Conservation (phyloP, 768 basidiomycete species). For the Podaxis rugospora region DNA sequence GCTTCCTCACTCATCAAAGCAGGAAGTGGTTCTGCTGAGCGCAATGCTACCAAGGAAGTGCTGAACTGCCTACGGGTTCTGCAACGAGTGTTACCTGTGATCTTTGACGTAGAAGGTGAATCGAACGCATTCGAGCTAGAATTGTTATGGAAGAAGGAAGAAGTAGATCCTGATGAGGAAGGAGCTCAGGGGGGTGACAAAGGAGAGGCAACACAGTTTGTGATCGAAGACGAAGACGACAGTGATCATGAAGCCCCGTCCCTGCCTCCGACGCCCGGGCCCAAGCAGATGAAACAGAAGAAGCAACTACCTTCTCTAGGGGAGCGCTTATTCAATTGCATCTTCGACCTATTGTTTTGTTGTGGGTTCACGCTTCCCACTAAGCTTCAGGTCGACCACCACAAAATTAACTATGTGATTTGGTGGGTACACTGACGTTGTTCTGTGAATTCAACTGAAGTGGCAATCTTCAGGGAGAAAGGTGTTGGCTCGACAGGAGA, state of each 20-base stretch:
- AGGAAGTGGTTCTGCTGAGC: slow-evolving; percentile 42
- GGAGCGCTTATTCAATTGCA: slow-evolving; percentile 72
- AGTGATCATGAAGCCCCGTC: slow-evolving; percentile 35
- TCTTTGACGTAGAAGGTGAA: slow-evolving; percentile 78
- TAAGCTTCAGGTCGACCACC: slow-evolving; percentile 69
- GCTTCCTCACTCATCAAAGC: slow-evolving; percentile 68
- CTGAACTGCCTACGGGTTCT: slow-evolving; percentile 91
- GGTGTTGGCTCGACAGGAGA: slow-evolving; percentile 88
- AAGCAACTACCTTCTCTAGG: slow-evolving; percentile 70
- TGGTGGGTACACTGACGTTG: slow-evolving; percentile 53
- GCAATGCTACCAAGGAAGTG: slow-evolving; percentile 78
- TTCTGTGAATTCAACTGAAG: background rate
- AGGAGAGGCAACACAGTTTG: slow-evolving; percentile 54
- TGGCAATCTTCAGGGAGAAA: slow-evolving; percentile 66
- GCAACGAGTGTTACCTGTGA: slow-evolving; percentile 83
- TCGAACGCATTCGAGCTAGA: slow-evolving; percentile 71
- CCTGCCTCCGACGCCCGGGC: slow-evolving; percentile 12
- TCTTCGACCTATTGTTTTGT: slow-evolving; percentile 87
- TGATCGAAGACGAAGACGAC: slow-evolving; percentile 81
- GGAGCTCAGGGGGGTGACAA: slow-evolving; percentile 21
- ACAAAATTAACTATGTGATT: slow-evolving; percentile 83
- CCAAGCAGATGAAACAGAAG: slow-evolving; percentile 23
- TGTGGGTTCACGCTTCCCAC: slow-evolving; percentile 90
- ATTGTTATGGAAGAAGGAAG: slow-evolving; percentile 75
- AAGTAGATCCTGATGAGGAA: slow-evolving; percentile 34